Evolutionary conservation across 2,329 filamentous ascomycete genomes (phyloP), one percentile per base, ranked within the genome.

Genomic region (Colletotrichum agaves): DNA sequence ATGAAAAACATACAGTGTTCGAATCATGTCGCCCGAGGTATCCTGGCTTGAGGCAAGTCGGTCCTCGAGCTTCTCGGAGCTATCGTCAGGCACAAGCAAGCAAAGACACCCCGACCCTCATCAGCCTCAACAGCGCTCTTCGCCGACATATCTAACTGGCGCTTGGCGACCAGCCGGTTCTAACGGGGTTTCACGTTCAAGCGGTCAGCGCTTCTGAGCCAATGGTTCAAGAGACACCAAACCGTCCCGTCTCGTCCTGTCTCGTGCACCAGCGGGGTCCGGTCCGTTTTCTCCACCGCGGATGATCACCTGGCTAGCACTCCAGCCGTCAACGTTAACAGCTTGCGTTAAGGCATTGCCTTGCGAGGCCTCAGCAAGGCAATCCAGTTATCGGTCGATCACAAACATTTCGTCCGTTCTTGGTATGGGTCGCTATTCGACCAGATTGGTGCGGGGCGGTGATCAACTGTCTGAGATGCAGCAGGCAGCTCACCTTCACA

Each of bases 271-370:
- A 41, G 61, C 52, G 64, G 64, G 62, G 41, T 63, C 27, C 56
- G 62, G 49, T 65, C 66, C 57, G 66, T 56, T 46, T 66, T 67
- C 49, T 52, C 66, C 68, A 70, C 55, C 15, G 56, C 68, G 64
- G 68, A 69, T 70, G 68, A 70, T 70, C 64, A 70, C 60, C 68
- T 70, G 68, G 53, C 44, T 59, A 63, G 67, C 52, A 64, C 67
- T 53, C 64, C 58, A 68, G 37, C 53, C 23, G 55, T 53, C 64
- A 27, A 56, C 55, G 50, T 67, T 67, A 59, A 55, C 60, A 63
- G 52, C 37, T 58, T 27, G 12, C 58, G 37, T 58, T 46, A 53
- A 67, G 59, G 37, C 64, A 58, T 59, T 21, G 61, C 60, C 64
- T 47, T 63, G 64, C 46, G 59, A 63, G 50, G 13, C 35, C 59